These are phyloP conservation scores for Picochlorum sp. DNA, from an alignment of 139 green algal genomes.

Conservation along the genomic window DNA sequence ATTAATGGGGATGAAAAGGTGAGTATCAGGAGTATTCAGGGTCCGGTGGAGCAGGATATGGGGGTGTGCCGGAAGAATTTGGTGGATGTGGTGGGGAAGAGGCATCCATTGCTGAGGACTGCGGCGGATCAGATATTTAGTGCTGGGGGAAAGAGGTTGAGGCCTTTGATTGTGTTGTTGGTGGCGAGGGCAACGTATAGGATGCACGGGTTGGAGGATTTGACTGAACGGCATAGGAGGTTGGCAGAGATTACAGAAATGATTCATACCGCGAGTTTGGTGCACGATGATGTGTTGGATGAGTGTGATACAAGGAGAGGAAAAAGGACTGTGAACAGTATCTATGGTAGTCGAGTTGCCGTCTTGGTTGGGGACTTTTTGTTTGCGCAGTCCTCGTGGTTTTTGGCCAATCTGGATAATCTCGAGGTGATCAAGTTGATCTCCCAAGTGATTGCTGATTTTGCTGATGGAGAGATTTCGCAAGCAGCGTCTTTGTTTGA, in stretches of 20 bases:
- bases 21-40: conserved; percentile 36
- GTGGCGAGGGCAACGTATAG: conserved; percentile 70
- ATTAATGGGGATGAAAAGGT: not conserved
- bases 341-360: conserved; percentile 88
- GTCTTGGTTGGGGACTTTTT: conserved; percentile 96
- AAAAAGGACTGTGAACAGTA: conserved; percentile 84
- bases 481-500: conserved; percentile 83
- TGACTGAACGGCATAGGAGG: conserved; percentile 75
- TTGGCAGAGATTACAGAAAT: conserved; percentile 98
- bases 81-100: conserved; percentile 75
- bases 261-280: conserved; percentile 96
- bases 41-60: conserved; percentile 71
- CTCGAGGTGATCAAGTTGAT: conserved; percentile 95
- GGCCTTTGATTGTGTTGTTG: conserved; percentile 85
- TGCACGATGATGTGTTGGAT: conserved; percentile 98
- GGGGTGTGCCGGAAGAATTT: conserved; percentile 74
- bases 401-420: conserved; percentile 95
- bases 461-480: conserved; percentile 97
- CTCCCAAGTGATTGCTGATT: conserved; percentile 96
- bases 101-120: conserved; percentile 88
- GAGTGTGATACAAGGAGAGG: conserved; percentile 81
- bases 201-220: conserved; percentile 56
- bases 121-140: conserved; percentile 97
- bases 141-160: conserved; percentile 88
- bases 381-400: conserved; percentile 98